Conservation (phyloP, 2,329 filamentous ascomycete species). For the Drechslera avenae region DNA sequence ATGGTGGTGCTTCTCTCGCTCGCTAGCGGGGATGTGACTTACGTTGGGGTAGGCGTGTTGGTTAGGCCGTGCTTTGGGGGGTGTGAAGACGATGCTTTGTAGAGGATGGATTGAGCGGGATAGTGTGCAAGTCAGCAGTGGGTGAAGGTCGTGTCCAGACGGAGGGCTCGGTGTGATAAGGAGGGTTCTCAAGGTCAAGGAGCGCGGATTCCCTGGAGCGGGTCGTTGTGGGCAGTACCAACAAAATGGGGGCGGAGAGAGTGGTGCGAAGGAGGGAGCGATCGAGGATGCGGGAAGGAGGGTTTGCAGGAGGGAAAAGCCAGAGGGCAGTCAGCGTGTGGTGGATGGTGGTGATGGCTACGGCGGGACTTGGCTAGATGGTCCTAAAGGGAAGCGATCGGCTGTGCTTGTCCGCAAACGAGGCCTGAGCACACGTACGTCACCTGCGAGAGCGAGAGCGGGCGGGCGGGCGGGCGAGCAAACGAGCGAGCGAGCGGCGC, state of each 20-base stretch:
- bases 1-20: constrained; percentile 1
- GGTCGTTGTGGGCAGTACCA: constrained; percentile 34
- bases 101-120: constrained; percentile 33
- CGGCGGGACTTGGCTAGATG: constrained; percentile 29
- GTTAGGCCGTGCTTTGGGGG: constrained; percentile 23
- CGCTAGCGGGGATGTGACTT: constrained; percentile 34
- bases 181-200: constrained; percentile 44
- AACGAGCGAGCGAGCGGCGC: neutral
- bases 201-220: constrained; percentile 46
- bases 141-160: constrained; percentile 21
- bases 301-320: constrained; percentile 18
- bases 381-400: constrained; percentile 31
- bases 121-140: constrained; percentile 38
- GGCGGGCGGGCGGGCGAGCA: neutral
- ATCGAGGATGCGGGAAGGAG: constrained; percentile 33
- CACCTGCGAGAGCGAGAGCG: constrained; percentile 23
- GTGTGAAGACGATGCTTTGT: constrained; percentile 35
- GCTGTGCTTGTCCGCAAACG: constrained; percentile 33
- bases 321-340: constrained; percentile 24
- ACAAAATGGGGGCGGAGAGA: constrained; percentile 43
- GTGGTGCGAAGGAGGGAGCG: constrained; percentile 48
- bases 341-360: constrained; percentile 21
- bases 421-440: constrained; percentile 35
- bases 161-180: constrained; percentile 38
- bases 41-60: constrained; percentile 32